phyloP scores from a whole-genome alignment of 2,329 filamentous ascomycete species.

The Tolypocladium amazonense region DNA sequence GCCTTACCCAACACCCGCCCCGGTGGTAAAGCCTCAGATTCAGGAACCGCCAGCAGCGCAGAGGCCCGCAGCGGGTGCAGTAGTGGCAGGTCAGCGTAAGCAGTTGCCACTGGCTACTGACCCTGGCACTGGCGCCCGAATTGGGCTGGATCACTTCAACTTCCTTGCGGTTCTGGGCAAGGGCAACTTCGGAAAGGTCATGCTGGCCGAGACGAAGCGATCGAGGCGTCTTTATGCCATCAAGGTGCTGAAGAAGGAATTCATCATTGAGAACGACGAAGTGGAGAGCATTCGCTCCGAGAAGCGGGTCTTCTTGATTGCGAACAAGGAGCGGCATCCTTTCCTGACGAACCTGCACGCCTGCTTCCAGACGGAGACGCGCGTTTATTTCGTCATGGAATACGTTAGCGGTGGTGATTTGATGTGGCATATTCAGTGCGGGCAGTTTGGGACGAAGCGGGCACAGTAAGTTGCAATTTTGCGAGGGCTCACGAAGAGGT shows the following conservation, averaged over 20 bases:
- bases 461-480: conserved; percentile 62
- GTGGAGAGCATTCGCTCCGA: conserved; percentile 96
- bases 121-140: conserved; percentile 67
- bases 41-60: conserved; percentile 22
- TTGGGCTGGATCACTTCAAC: conserved; percentile 97
- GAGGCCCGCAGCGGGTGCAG: conserved; percentile 17
- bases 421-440: conserved; percentile 97
- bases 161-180: conserved; percentile 97
- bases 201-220: conserved; percentile 95
- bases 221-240: conserved; percentile 91
- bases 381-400: conserved; percentile 99
- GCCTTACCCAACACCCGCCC: conserved; percentile 19
- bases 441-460: conserved; percentile 89
- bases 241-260: conserved; percentile 98
- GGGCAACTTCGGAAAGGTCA: conserved; percentile 99
- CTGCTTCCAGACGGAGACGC: conserved; percentile 97
- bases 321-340: conserved; percentile 92
- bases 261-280: conserved; percentile 99
- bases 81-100: conserved; percentile 33
- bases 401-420: conserved; percentile 97
- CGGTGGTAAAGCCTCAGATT: conserved; percentile 28
- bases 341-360: conserved; percentile 93
- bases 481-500: not conserved
- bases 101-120: conserved; percentile 61
- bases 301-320: conserved; percentile 93